Evolutionary conservation across 129 eudicot species (phyloP).

Genomic region (Chrysanthemum lavandulifolium): DNA sequence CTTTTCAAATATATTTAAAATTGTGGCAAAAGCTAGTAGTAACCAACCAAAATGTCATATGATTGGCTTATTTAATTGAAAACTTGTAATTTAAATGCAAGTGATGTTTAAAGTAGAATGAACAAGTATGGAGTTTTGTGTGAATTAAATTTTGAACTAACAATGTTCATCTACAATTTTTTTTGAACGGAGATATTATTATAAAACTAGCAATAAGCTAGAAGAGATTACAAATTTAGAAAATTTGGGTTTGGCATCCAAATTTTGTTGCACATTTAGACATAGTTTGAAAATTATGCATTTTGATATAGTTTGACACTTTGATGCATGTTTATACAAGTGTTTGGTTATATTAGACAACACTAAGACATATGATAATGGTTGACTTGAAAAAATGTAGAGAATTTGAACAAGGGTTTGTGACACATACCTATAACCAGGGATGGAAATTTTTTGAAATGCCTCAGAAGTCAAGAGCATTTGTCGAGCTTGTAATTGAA

Average conservation of each 20-base stretch:
- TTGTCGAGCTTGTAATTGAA: constrained; percentile 71
- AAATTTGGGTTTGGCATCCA: too few relatives aligned
- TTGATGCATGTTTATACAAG: not conserved
- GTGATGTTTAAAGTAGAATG: not conserved
- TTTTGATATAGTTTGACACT: not conserved
- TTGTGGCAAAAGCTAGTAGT: too few relatives aligned
- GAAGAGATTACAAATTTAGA: too few relatives aligned
- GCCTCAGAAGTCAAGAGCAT: constrained; percentile 74
- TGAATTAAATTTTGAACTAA: not conserved
- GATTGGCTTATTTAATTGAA: too few relatives aligned
- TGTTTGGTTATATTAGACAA: not conserved
- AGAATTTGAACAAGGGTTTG: not conserved
- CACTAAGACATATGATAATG: not conserved
- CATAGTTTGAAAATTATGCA: not conserved
- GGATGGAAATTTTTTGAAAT: constrained; percentile 65
- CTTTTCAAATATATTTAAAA: too few relatives aligned
- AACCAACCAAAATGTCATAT: too few relatives aligned
- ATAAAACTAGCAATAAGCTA: too few relatives aligned
- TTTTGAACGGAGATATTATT: too few relatives aligned
- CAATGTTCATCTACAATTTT: constrained; percentile 11
- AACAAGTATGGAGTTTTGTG: not conserved
- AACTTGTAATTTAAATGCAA: not conserved
- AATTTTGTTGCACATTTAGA: too few relatives aligned
- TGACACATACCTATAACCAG: constrained; percentile 68
- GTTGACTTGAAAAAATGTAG: not conserved